phyloP scores from a whole-genome alignment of 2,329 filamentous ascomycete genomes.

The Pseudocercospora fijiensis region DNA sequence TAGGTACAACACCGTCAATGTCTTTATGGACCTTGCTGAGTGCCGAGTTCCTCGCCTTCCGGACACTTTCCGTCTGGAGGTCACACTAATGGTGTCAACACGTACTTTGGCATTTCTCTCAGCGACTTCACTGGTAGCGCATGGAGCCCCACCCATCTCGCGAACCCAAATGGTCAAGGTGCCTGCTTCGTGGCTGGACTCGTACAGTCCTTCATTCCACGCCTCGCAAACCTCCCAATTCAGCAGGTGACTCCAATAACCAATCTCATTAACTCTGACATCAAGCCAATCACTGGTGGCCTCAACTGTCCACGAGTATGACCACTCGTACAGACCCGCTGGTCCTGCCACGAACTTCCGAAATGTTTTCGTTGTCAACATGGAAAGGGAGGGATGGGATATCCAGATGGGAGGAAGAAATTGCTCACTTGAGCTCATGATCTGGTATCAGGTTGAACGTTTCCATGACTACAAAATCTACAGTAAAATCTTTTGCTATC shows the following conservation, averaged over 20 bases:
- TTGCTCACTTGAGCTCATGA: neutral
- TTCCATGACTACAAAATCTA: no score
- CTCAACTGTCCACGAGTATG: constrained; percentile 8
- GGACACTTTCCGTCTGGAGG: constrained; percentile 33
- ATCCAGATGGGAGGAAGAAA: neutral
- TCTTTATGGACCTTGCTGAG: constrained; percentile 19
- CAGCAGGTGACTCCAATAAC: constrained; percentile 13
- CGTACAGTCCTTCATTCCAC: constrained; percentile 27
- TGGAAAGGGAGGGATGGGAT: neutral
- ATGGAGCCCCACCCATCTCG: constrained; percentile 38
- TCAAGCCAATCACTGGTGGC: constrained; percentile 13
- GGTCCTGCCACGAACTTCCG: no score
- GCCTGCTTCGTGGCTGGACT: constrained; percentile 17
- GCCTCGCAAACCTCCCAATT: constrained; percentile 17
- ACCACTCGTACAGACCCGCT: no score
- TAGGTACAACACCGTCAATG: constrained; percentile 22
- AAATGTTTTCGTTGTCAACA: neutral
- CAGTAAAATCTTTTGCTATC: neutral
- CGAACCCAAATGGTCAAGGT: constrained; percentile 3
- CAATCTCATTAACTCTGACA: constrained; percentile 16
- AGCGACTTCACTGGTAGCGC: constrained; percentile 43
- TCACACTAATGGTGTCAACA: constrained; percentile 36
- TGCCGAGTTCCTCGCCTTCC: constrained; percentile 16
- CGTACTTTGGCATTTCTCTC: constrained; percentile 39
- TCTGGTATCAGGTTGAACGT: neutral